These are phyloP conservation scores for Cladosporium oxysporum DNA, from an alignment of 2,329 filamentous ascomycete genomes.

Conservation along the genomic window DNA sequence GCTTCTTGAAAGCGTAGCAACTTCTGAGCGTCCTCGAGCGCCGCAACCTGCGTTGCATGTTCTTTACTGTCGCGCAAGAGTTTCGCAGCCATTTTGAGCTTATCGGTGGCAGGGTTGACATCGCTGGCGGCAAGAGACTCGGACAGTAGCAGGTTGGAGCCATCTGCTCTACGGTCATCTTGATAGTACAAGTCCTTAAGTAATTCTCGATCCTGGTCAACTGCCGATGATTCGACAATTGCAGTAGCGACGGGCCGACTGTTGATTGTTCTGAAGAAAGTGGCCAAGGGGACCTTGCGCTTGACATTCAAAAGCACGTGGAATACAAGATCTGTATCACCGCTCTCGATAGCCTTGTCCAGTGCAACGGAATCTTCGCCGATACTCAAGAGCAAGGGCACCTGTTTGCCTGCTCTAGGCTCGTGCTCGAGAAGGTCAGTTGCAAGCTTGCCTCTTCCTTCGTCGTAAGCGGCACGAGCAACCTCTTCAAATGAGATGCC, in stretches of 20 bases:
- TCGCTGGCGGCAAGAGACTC: conserved; percentile 78
- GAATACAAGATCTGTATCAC: conserved; percentile 89
- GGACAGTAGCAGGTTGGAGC: conserved; percentile 80
- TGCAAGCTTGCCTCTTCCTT: conserved; percentile 84
- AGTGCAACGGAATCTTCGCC: conserved; percentile 93
- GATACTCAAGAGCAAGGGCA: conserved; percentile 89
- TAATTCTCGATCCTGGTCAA: conserved; percentile 74
- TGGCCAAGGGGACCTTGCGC: conserved; percentile 84
- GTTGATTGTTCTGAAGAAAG: conserved; percentile 91
- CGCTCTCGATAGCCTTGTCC: conserved; percentile 94
- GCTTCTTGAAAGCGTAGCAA: conserved; percentile 83
- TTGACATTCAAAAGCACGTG: conserved; percentile 85
- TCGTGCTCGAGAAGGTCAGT: conserved; percentile 92
- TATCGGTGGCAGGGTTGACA: conserved; percentile 72
- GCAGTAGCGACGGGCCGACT: conserved; percentile 81
- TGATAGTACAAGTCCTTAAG: conserved; percentile 98
- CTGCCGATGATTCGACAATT: conserved; percentile 81
- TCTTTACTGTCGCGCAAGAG: conserved; percentile 84
- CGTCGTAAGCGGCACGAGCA: conserved; percentile 88
- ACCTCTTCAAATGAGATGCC: conserved; percentile 97
- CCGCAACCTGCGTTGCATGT: conserved; percentile 68
- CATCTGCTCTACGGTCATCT: conserved; percentile 86
- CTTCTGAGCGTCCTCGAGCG: conserved; percentile 76
- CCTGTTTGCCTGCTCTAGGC: conserved; percentile 90
- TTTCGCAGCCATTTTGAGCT: conserved; percentile 82